These are phyloP conservation scores for Neopestalotiopsis rosae DNA, from an alignment of 2,329 filamentous ascomycete genomes.

Conservation along the genomic window DNA sequence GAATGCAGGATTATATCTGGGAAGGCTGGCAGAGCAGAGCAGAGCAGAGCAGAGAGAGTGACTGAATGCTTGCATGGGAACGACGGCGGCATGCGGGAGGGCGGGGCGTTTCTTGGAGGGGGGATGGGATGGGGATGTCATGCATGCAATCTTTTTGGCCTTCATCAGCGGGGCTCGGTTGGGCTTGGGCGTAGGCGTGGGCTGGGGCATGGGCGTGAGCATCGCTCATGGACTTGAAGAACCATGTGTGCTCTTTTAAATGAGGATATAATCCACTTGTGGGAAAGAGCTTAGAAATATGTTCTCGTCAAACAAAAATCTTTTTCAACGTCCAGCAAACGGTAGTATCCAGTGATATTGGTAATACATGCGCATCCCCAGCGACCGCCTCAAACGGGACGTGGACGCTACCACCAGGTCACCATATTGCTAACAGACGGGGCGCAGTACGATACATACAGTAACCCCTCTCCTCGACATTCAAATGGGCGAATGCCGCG, in stretches of 20 bases:
- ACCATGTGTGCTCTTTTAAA: background rate
- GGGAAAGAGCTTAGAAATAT: background rate
- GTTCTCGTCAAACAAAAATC: background rate
- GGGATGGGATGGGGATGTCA: conserved; percentile 8
- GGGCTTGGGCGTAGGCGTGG: background rate
- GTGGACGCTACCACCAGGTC: background rate
- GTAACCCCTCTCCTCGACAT: background rate
- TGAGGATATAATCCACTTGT: background rate
- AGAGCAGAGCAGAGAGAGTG: background rate
- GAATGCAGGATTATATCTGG: conserved; percentile 16
- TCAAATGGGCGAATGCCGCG: background rate
- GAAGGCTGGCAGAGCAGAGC: conserved; percentile 11
- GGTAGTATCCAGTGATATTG: background rate
- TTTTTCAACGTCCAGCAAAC: background rate
- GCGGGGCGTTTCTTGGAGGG: background rate
- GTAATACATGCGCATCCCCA: background rate
- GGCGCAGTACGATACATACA: background rate
- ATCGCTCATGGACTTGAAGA: no score
- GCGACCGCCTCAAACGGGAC: background rate
- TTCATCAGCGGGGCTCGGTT: conserved; percentile 11
- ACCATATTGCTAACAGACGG: background rate
- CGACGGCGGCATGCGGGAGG: conserved; percentile 1
- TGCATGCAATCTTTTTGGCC: background rate
- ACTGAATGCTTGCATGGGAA: conserved; percentile 15
- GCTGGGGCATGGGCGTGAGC: background rate